Evolutionary conservation across 192 early-diverging fungal species (phyloP).

Genomic region (Rhizoclosmatium sp.): DNA sequence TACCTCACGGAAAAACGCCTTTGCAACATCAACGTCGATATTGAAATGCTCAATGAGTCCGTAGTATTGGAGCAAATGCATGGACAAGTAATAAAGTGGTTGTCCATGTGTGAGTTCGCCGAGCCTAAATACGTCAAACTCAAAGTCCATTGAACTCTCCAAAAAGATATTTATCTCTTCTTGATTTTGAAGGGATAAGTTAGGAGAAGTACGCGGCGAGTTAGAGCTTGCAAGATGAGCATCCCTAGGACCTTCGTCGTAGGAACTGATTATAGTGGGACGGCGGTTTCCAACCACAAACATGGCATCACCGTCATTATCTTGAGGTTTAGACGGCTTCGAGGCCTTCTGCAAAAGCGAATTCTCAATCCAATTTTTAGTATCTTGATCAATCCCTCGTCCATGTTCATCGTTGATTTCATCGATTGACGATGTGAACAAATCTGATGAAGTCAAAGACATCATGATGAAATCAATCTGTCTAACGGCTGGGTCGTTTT

Average conservation of each 20-base stretch:
- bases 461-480: conserved; percentile 59
- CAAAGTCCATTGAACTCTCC: conserved; percentile 40
- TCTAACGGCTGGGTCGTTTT: conserved; percentile 46
- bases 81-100: conserved; percentile 57
- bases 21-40: conserved; percentile 45
- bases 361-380: conserved; percentile 61
- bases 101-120: conserved; percentile 56
- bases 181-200: conserved; percentile 40
- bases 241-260: background rate
- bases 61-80: conserved; percentile 56
- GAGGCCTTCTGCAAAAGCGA: conserved; percentile 54
- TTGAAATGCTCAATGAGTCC: conserved; percentile 56
- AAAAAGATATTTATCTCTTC: conserved; percentile 47
- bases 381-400: conserved; percentile 59
- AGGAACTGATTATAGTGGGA: background rate
- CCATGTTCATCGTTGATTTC: conserved; percentile 62
- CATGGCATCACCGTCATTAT: conserved; percentile 31
- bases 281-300: conserved; percentile 29
- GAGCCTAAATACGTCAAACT: conserved; percentile 64
- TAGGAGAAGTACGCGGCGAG: background rate
- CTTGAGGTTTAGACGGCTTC: conserved; percentile 24
- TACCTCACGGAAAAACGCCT: conserved; percentile 53
- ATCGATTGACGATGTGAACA: conserved; percentile 62
- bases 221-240: background rate
- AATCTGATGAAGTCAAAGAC: conserved; percentile 54